Evolutionary conservation across 1,284 basidiomycete species (phyloP), one percentile per base, ranked within the genome.

Genomic region (Mycena citricolor): DNA sequence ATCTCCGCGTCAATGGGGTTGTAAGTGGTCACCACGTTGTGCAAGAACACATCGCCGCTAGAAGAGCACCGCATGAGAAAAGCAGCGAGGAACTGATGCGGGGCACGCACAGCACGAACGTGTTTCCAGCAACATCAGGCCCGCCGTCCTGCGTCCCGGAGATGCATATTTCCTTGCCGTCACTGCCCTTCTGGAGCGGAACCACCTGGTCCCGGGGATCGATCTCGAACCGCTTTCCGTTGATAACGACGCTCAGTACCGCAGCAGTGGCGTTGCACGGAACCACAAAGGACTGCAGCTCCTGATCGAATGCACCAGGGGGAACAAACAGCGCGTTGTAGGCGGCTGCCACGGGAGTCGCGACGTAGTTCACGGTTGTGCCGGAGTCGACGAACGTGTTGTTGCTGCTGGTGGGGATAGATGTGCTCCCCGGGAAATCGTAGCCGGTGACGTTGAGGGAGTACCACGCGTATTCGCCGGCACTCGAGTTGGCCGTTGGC

Each of bases 351-450:
- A 60, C 44, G 1, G 34, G 12, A 8, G 52, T 57, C 4, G 58
- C 54, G 6, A 61, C 34, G 7, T 12, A 39, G 30, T 51, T 47
- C n/a, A 43, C 20, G 32, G 49, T 43, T 24, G 49, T 40, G 10
- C 49, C 54, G n/a, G 46, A 43, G 28, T 51, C 57, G 39, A 59
- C 46, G 33, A 61, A 45, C 0, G 59, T 54, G 37, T 56, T 54
- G 40, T 61, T 51, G 22, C 21, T 34, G 8, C 10, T 14, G 26
- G 49, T 47, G 6, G 13, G 2, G 28, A 51, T 11, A 5, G 6
- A 8, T 1, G 22, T 21, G 28, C 52, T 55, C 12, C 56, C 58
- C 8, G 52, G 42, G 51, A 61, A 61, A 10, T 50, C 47, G 49
- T 52, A 57, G 2, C 39, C 12, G 24, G 57, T 53, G 32, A 60